Evolutionary conservation across 148 eudicot species (phyloP).

Genomic region (Simmondsia chinensis): DNA sequence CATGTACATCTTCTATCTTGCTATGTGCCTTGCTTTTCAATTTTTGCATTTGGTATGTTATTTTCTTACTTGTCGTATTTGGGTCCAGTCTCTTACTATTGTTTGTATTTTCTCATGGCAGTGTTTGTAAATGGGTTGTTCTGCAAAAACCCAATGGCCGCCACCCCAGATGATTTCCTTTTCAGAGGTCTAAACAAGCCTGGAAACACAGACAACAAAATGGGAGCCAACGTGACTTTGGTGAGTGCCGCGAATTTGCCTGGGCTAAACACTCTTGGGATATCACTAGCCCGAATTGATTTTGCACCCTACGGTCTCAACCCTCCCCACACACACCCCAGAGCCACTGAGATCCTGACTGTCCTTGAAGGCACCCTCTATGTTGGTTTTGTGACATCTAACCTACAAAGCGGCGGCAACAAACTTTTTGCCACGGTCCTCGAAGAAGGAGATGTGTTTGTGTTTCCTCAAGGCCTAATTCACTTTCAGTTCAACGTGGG

Average conservation of each 20-base stretch:
- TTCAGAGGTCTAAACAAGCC: constrained; percentile 8
- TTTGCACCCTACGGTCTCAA: constrained; percentile 11
- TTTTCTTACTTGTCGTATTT: too few relatives aligned
- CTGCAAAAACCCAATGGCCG: constrained; percentile 4
- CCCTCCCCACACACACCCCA: constrained; percentile 14
- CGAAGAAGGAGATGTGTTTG: constrained; percentile 10
- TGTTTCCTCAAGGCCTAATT: background rate
- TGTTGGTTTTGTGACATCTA: constrained; percentile 13
- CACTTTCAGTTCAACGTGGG: constrained; percentile 11
- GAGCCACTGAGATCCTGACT: constrained; percentile 9
- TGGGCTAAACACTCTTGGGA: constrained; percentile 12
- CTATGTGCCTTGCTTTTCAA: background rate
- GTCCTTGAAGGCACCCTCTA: constrained; percentile 9
- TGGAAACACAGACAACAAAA: constrained; percentile 8
- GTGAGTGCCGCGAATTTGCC: constrained; percentile 6
- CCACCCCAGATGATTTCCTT: constrained; percentile 7
- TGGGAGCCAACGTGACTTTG: constrained; percentile 6
- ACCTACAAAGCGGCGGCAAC: background rate
- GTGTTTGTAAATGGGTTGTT: constrained; percentile 8
- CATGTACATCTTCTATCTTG: background rate
- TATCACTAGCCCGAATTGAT: constrained; percentile 9
- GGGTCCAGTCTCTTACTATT: too few relatives aligned
- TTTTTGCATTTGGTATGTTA: background rate
- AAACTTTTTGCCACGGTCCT: background rate
- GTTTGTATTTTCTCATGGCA: background rate